Base-by-base conservation (phyloP, 2,329 filamentous ascomycete species). In the Botrytis elliptica region DNA sequence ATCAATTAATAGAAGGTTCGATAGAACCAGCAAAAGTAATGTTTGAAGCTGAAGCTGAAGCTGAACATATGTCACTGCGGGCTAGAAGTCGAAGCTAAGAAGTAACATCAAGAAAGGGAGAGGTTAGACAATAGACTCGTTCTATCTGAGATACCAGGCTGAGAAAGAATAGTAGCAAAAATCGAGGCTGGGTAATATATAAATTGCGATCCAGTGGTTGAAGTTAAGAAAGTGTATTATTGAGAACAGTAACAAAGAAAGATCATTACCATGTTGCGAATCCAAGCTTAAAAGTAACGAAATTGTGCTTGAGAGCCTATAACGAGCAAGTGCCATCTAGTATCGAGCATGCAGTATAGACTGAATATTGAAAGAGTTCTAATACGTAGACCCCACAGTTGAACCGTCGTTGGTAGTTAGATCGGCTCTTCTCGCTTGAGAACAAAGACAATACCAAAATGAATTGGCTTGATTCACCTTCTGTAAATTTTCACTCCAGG, bases 1-100 rank as follows among this genome's bases (percentile, higher is more conserved):
- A 55, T 55, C 0, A 16, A 0, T 16, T 6, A 1, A 25, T 14
- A 0, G 10, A 0, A 4, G n/a, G 49, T 1, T 52, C 10, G n/a
- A 57, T 18, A 0, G 6, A 57, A 2, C 6, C n/a, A 57, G n/a
- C 8, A 57, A 57, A 16, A 29, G n/a, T 57, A 8, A 9, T 57
- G 4, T 29, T 14, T 14, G 29, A 20, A 59, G 55, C 18, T 9
- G 29, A 20, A 59, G 55, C 18, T 9, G 29, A 59, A 33, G 18
- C 3, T 33, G 55, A 59, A 22, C 14, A 36, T 3, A 59, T 6
- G 8, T 36, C 55, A 59, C 9, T 33, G 20, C 1, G 22, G 14
- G n/a, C 29, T 59, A 22, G 55, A 59, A 33, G n/a, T 29, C 7
- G 29, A 20, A 59, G 16, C 29, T 33, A 59, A 36, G 29, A 36